Percentiles rank a stretch among this genome's conserved stretches.
These are phyloP conservation scores for Cytospora piceae DNA, from an alignment of 2,329 filamentous ascomycete species.

Conservation along the genomic window DNA sequence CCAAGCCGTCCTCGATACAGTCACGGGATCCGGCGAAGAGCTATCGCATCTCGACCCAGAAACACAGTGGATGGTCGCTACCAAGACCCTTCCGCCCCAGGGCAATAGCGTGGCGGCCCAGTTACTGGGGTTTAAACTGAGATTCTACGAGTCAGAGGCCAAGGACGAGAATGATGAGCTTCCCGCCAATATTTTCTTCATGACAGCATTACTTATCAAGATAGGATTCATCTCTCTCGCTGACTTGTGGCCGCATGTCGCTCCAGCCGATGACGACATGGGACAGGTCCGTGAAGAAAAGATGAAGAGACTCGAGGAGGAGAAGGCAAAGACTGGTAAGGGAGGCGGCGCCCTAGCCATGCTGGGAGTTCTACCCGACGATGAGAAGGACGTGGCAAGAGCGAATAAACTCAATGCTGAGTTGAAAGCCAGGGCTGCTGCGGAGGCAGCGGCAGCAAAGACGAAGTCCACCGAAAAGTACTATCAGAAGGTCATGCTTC, in stretches of 20 bases:
- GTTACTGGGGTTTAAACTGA: slow-evolving; percentile 93
- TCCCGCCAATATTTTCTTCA: slow-evolving; percentile 89
- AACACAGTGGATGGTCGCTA: slow-evolving; percentile 76
- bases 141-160: slow-evolving; percentile 85
- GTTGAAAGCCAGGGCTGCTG: slow-evolving; percentile 60
- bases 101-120: slow-evolving; percentile 94
- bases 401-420: slow-evolving; percentile 56
- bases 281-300: slow-evolving; percentile 70
- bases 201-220: slow-evolving; percentile 91
- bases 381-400: slow-evolving; percentile 59
- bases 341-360: slow-evolving; percentile 81
- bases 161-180: slow-evolving; percentile 76
- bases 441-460: slow-evolving; percentile 10
- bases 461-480: slow-evolving; percentile 59
- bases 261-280: slow-evolving; percentile 85
- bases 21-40: slow-evolving; percentile 41
- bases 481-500: slow-evolving; percentile 85
- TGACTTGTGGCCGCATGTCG: slow-evolving; percentile 91
- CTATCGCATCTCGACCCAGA: slow-evolving; percentile 59
- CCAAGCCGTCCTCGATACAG: slow-evolving; percentile 45
- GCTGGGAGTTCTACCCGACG: slow-evolving; percentile 86
- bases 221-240: slow-evolving; percentile 92
- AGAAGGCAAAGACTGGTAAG: slow-evolving; percentile 69
- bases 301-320: slow-evolving; percentile 75
- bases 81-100: slow-evolving; percentile 77